phyloP scores from a whole-genome alignment of 1,139 yeast species.

The Geotrichum australiense region DNA sequence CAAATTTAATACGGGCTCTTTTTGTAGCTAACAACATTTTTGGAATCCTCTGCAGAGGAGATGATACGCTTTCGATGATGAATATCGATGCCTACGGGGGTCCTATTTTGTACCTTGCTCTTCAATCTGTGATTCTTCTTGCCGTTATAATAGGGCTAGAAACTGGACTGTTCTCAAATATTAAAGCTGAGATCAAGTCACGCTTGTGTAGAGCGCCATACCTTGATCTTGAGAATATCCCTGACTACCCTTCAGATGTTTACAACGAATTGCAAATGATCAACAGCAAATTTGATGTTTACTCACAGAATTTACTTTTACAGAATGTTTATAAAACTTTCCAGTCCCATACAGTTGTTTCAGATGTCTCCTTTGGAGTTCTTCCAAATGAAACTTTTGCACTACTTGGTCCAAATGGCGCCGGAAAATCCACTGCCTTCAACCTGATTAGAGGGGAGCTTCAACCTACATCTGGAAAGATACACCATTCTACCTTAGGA shows the following conservation, averaged over 20 bases:
- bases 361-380: conserved; percentile 35
- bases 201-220: conserved; percentile 9
- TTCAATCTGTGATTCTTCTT: conserved; percentile 27
- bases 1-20: conserved; percentile 29
- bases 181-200: background rate
- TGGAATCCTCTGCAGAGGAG: conserved; percentile 29
- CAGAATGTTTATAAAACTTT: conserved; percentile 29
- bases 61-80: conserved; percentile 26
- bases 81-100: conserved; percentile 34
- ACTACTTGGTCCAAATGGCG: conserved; percentile 90
- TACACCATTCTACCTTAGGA: conserved; percentile 31
- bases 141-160: conserved; percentile 33
- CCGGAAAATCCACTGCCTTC: conserved; percentile 87
- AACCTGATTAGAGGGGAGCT: conserved; percentile 57
- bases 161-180: no score
- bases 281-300: conserved; percentile 20
- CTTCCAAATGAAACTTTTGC: conserved; percentile 34
- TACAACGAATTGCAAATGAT: conserved; percentile 18
- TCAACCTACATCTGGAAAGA: conserved; percentile 28
- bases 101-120: conserved; percentile 32
- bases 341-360: conserved; percentile 28
- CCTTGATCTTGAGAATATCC: background rate
- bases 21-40: conserved; percentile 34
- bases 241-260: background rate
- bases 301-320: conserved; percentile 30